Percentiles rank a stretch among this genome's conserved stretches.
Conservation (phyloP, 768 basidiomycete species). For the Fistulinella prunicolor region DNA sequence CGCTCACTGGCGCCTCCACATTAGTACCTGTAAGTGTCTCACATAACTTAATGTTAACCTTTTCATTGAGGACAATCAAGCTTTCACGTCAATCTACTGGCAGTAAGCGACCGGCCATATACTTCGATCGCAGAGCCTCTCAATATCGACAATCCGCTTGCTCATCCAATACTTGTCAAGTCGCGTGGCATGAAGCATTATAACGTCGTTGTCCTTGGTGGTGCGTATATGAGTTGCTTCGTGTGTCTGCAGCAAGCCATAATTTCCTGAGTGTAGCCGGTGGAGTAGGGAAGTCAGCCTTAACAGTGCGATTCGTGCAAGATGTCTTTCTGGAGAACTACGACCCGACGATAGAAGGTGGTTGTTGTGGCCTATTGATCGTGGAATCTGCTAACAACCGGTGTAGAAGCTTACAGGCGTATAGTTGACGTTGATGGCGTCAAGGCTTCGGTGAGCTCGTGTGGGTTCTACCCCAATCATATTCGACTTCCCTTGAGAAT, state of each 20-base stretch:
- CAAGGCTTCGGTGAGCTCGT: constrained; percentile 49
- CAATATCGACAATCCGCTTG: too few species aligned
- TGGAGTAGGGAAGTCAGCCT: constrained; percentile 85
- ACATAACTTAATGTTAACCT: too few species aligned
- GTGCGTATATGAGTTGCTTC: constrained; percentile 38
- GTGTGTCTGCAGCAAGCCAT: neutral
- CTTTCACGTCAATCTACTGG: neutral
- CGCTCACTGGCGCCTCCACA: neutral
- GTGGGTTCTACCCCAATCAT: constrained; percentile 17
- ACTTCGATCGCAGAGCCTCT: too few species aligned
- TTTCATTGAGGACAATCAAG: neutral
- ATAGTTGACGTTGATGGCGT: constrained; percentile 65
- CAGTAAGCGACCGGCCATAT: neutral
- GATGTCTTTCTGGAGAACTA: constrained; percentile 74
- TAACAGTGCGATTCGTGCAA: constrained; percentile 76
- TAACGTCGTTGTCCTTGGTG: constrained; percentile 79
- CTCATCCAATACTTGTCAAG: constrained; percentile 6
- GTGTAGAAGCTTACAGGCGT: constrained; percentile 67
- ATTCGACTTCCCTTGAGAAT: constrained; percentile 5
- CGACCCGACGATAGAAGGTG: constrained; percentile 85
- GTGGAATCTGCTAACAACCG: constrained; percentile 8
- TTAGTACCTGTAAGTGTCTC: too few species aligned
- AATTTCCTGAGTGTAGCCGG: constrained; percentile 51
- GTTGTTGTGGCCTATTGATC: neutral
- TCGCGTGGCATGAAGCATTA: constrained; percentile 57